Base-by-base conservation (phyloP, 192 early-diverging fungal genomes). In the Rhizoclosmatium sp. region DNA sequence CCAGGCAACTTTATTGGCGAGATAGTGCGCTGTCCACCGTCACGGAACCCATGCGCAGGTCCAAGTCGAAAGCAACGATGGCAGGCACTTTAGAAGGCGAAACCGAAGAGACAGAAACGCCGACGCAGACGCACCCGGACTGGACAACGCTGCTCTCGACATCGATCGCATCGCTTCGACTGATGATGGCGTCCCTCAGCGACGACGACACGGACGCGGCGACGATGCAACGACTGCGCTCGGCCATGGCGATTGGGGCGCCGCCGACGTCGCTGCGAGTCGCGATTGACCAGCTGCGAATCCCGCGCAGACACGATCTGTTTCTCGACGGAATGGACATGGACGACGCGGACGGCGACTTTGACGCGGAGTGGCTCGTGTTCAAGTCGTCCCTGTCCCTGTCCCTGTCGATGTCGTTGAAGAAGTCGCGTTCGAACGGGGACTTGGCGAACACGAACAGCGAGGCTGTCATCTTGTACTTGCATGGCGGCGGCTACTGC, bases 401-500 rank as follows among this genome's bases (percentile, higher is more conserved):
- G 4, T 16, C 45, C 2, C 16, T 56, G 3, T 56, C 69, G 16
- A 12, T 7, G 7, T 14, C 47, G 46, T 2, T 40, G 46, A 65
- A 65, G 19, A 7, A 31, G n/a, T 10, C 23, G 2, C 16, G 16
- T 21, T 40, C 31, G 31, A 59, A 44, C 46, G 41, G 31, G 2
- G 9, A 16, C 3, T 39, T 48, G 10, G 40, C 69, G 45, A 56
- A 39, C 16, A 21, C 69, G 45, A 56, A 39, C 16, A 21, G 47
- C 3, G 41, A 68, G 23, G 0, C 0, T 0, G 71, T 83, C 23
- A 54, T 85, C 3, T 65, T 82, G 9, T 82, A 79, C 31, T 19
- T 81, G n/a, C 82, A 81, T 69, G 78, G 78, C 19, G 82, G 78
- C 59, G 78, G 79, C 2, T 82, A 75, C 47, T 3, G 66, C 47